These are phyloP conservation scores for Acaromyces ingoldii DNA, from an alignment of 1,284 basidiomycete species.

Conservation along the genomic window DNA sequence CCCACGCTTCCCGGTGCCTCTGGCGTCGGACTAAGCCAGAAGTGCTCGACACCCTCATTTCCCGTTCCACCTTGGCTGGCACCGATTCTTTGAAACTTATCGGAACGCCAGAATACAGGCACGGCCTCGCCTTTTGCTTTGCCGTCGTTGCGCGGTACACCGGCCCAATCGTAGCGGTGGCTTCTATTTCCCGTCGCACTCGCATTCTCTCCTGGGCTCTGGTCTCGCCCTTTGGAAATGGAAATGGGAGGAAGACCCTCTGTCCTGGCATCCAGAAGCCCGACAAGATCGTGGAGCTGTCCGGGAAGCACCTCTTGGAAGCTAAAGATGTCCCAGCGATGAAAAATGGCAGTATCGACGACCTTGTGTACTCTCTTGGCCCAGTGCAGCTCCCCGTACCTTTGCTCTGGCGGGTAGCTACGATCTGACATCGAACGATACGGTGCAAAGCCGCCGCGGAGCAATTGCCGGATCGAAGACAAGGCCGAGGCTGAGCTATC, in stretches of 20 bases:
- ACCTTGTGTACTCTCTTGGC: conserved; percentile 17
- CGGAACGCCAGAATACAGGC: conserved; percentile 26
- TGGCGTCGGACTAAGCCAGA: conserved; percentile 31
- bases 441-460: not conserved
- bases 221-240: too few relatives aligned
- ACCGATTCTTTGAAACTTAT: conserved; percentile 16
- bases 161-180: conserved; percentile 22
- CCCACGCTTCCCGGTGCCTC: conserved; percentile 25
- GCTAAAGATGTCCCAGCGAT: conserved; percentile 30
- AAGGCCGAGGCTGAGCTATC: not conserved
- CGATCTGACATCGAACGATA: not conserved
- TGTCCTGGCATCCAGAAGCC: not conserved
- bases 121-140: conserved; percentile 25
- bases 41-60: conserved; percentile 26
- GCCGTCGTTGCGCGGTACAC: conserved; percentile 29
- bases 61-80: conserved; percentile 23
- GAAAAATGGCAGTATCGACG: conserved; percentile 22
- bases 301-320: conserved; percentile 32
- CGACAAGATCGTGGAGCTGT: conserved; percentile 9
- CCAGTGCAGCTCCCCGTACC: conserved; percentile 27
- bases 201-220: conserved; percentile 16
- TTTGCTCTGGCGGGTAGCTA: conserved; percentile 2
- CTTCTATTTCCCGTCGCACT: conserved; percentile 12
- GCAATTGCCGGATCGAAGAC: not conserved
- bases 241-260: too few relatives aligned